Evolutionary conservation across 345 rosid genomes (phyloP).

Genomic region (sweet orange (Citrus sinensis)): DNA sequence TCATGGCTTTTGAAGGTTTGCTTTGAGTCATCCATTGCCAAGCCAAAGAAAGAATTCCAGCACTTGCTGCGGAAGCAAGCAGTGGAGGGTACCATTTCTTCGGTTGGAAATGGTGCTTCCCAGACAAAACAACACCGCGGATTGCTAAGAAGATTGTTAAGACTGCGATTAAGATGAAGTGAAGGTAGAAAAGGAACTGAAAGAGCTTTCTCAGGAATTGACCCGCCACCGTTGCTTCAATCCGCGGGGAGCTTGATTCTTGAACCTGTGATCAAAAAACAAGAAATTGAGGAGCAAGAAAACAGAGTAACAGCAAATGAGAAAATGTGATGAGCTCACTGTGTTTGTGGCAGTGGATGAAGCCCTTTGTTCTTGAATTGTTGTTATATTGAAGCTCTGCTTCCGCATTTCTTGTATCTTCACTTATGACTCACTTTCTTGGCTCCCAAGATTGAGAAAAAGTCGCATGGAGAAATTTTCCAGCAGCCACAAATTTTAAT

Average conservation of each 20-base stretch:
- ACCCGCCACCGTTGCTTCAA: constrained; percentile 34
- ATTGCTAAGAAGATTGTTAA: constrained; percentile 53
- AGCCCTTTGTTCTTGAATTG: constrained; percentile 30
- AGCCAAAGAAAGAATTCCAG: constrained; percentile 44
- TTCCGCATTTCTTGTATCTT: background rate
- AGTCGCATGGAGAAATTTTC: background rate
- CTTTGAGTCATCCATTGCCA: constrained; percentile 50
- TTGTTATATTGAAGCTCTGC: constrained; percentile 23
- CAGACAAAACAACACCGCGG: constrained; percentile 50
- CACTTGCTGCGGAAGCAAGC: constrained; percentile 49
- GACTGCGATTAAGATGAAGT: constrained; percentile 45
- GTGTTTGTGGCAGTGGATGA: constrained; percentile 22
- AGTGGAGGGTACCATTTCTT: constrained; percentile 78
- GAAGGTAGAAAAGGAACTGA: constrained; percentile 53
- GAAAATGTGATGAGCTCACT: constrained; percentile 28
- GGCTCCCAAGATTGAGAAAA: constrained; percentile 6
- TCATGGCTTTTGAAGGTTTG: constrained; percentile 50
- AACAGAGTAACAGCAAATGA: background rate
- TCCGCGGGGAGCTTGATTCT: constrained; percentile 26
- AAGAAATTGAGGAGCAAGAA: constrained; percentile 9
- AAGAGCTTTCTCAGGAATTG: constrained; percentile 44
- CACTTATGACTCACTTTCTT: constrained; percentile 6
- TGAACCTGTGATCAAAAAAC: constrained; percentile 34
- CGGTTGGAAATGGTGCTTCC: constrained; percentile 53
- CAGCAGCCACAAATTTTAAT: background rate